Evolutionary conservation across 2,329 filamentous ascomycete species (phyloP), one percentile per base, ranked within the genome.

Genomic region (Colletotrichum musae): DNA sequence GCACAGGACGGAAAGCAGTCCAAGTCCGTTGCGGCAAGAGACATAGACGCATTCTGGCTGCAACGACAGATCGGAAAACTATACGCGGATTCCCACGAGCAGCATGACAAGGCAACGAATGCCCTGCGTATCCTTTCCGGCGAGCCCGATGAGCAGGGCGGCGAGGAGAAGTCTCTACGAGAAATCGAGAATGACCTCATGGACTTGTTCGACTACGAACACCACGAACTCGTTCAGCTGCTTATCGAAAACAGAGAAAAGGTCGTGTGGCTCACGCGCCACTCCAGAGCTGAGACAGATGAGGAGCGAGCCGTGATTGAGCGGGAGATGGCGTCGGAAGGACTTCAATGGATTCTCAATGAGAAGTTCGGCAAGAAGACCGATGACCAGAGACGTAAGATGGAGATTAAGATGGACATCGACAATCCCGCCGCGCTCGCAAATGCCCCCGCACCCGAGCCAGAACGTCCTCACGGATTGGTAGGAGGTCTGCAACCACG

Each of bases 121-220:
- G 95, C 94, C 0, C 86, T 99, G 62, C 89, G 91, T 43, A 94
- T 97, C 56, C 87, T 99, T 62, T 92, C 93, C 36, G 94, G 93
- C 52, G 87, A 92, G 71, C 87, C 91, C 3, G 92, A 91, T 24
- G 88, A 91, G 74, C 80, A 82, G 58, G 92, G 93, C 64, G 94
- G 92, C 16, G 92, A 95, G 69, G 94, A 97, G 76, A 95, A 93
- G 79, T 88, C 93, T 15, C 85, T 98, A 36, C 91, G 95, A 75
- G 95, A 99, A 76, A 95, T 98, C 64, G 96, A 99, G 77, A 99
- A 99, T 80, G 96, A 99, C 72, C 86, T 99, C 67, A 98, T 98
- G 93, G 96, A 98, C 75, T 88, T 99, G 0, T 98, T 99, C 75
- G 96, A 99, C 76, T 99, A 97, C 76, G 95, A 98, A 75, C 93